Evolutionary conservation across 495 filamentous ascomycete species (phyloP).

Genomic region (Durotheca rogersii): DNA sequence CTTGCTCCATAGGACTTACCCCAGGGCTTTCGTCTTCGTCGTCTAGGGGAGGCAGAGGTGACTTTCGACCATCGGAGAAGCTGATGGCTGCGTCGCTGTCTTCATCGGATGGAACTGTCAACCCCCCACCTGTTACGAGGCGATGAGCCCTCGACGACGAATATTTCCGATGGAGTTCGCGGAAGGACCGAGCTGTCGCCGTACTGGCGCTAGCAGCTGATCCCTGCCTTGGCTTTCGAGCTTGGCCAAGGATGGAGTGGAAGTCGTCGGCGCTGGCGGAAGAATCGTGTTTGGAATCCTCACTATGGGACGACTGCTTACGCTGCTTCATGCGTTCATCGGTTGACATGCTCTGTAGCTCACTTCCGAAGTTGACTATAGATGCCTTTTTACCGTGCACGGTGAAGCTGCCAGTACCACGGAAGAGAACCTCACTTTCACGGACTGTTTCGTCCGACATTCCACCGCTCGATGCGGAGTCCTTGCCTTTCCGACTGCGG

Average conservation of each 20-base stretch:
- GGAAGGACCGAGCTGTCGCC: constrained; percentile 56
- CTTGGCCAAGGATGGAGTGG: constrained; percentile 38
- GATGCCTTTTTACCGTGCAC: constrained; percentile 98
- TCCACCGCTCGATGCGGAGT: constrained; percentile 62
- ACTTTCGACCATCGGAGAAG: constrained; percentile 56
- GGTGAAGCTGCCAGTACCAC: constrained; percentile 84
- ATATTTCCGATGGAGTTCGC: constrained; percentile 54
- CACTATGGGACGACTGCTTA: constrained; percentile 38
- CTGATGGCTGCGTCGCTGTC: constrained; percentile 58
- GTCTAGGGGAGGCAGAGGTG: constrained; percentile 54
- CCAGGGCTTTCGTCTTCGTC: constrained; percentile 36
- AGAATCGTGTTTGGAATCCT: constrained; percentile 33
- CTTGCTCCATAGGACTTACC: constrained; percentile 27
- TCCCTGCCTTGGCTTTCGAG: constrained; percentile 46
- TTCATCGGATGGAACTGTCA: constrained; percentile 51
- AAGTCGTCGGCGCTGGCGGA: constrained; percentile 37
- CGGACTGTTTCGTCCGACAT: constrained; percentile 61
- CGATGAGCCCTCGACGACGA: constrained; percentile 46
- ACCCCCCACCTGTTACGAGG: constrained; percentile 29
- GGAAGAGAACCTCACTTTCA: constrained; percentile 67
- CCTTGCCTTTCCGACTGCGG: constrained; percentile 74
- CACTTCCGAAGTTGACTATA: constrained; percentile 88
- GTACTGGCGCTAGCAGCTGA: constrained; percentile 58
- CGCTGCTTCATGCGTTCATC: constrained; percentile 68
- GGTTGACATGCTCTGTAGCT: constrained; percentile 75